Evolutionary conservation across 1,139 yeast genomes (phyloP), one percentile per base, ranked within the genome.

Genomic region (Pneumocystis jirovecii): DNA sequence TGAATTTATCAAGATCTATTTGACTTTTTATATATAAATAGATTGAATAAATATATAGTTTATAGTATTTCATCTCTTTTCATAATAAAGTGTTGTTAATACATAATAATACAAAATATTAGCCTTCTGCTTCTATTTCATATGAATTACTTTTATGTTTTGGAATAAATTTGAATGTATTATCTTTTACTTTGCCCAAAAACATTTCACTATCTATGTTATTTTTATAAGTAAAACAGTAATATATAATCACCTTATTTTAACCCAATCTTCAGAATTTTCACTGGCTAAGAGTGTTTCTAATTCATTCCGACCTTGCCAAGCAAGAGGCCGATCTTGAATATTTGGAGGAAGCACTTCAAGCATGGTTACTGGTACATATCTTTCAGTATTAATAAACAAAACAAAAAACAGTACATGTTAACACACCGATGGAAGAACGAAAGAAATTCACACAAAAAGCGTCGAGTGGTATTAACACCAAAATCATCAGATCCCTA

Each of bases 251-350:
- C 95, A 98, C n/a, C 96, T 84, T 69, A 95, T 83, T 76, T 91
- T 93, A 74, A 93, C 88, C 99, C 99, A 93, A 76, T 93, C 98
- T 72, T 80, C 82, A 77, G 86, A 89, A 75, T 91, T 95, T 4
- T 84, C 78, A 61, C 95, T 86, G 0, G 95, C 97, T 70, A 93
- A 79, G 71, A 90, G 79, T 0, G 96, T 90, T 76, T 93, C 99
- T 73, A 91, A 76, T 68, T 93, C 98, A 74, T 89, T 84, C 75
- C 99, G 83, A n/a, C 97, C 97, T 71, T 78, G 82, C 96, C 97
- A 95, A 68, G 83, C 81, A 39, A 96, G 96, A 29, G 98, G 96
- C 73, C 98, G 83, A 76, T 93, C 95, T 74, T 93, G 95, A 71
- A 93, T 78, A 73, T 85, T 85, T 29, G 96, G 90, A 44, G 97